These are phyloP conservation scores for Spizellomyces punctatus DNA, from an alignment of 192 early-diverging fungal genomes.

Conservation along the genomic window DNA sequence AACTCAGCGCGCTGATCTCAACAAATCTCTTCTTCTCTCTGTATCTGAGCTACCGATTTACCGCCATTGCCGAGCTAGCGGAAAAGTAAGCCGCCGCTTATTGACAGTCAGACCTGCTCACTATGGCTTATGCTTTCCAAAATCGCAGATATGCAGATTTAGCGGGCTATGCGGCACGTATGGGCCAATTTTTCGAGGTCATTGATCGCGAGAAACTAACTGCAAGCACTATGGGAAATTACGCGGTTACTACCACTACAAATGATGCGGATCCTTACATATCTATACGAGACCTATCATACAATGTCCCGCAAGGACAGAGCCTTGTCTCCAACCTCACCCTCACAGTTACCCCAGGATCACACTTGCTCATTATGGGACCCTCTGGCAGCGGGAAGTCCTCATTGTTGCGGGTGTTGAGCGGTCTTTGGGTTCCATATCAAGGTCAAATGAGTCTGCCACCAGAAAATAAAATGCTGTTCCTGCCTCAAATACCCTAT, in stretches of 20 bases:
- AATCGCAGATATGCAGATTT: constrained; percentile 63
- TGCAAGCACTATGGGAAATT: constrained; percentile 41
- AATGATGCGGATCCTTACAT: constrained; percentile 27
- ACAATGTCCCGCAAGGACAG: constrained; percentile 30
- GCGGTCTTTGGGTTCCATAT: constrained; percentile 70
- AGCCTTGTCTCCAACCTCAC: constrained; percentile 22
- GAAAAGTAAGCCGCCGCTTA: constrained; percentile 40
- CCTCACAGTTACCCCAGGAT: constrained; percentile 16
- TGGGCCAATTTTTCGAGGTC: constrained; percentile 78
- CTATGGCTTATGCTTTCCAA: neutral
- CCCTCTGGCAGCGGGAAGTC: constrained; percentile 88
- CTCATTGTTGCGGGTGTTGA: constrained; percentile 73
- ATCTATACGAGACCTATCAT: constrained; percentile 9
- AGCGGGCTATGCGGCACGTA: constrained; percentile 81
- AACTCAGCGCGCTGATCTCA: constrained; percentile 79
- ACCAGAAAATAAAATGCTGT: constrained; percentile 49
- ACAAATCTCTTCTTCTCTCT: constrained; percentile 81
- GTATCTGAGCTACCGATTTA: constrained; percentile 82
- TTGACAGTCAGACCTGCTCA: neutral
- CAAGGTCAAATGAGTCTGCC: constrained; percentile 52
- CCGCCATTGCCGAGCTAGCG: constrained; percentile 68
- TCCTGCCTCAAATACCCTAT: constrained; percentile 72
- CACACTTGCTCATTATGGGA: constrained; percentile 46
- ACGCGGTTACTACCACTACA: neutral
- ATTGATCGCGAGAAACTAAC: constrained; percentile 51